These are phyloP conservation scores for Suillus hirtellus DNA, from an alignment of 768 basidiomycete genomes.

Conservation along the genomic window DNA sequence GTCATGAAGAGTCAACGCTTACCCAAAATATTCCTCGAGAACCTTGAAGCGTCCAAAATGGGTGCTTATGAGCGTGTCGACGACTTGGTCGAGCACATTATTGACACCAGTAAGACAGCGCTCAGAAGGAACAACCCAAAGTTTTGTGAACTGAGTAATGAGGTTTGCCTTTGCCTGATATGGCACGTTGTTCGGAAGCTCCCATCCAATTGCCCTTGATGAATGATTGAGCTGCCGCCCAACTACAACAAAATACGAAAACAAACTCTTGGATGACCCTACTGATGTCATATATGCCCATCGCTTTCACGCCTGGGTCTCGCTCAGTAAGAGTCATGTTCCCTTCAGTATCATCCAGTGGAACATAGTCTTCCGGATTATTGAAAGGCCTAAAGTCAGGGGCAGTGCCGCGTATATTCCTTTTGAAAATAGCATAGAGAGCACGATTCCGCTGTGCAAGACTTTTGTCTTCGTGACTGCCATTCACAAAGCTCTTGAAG, in stretches of 20 bases:
- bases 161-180: conserved; percentile 33
- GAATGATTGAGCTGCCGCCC: neutral
- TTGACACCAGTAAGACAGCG: conserved; percentile 36
- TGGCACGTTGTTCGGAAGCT: conserved; percentile 35
- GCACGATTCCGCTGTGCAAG: conserved; percentile 35
- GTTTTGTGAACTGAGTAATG: conserved; percentile 28
- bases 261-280: conserved; percentile 34
- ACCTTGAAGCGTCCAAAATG: conserved; percentile 43
- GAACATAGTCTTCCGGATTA: neutral
- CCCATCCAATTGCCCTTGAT: conserved; percentile 35
- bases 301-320: conserved; percentile 15
- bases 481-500: conserved; percentile 30
- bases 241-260: conserved; percentile 2
- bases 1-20: conserved; percentile 16
- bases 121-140: conserved; percentile 32
- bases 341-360: conserved; percentile 19
- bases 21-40: conserved; percentile 40
- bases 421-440: conserved; percentile 32
- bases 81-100: conserved; percentile 31
- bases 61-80: conserved; percentile 28
- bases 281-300: conserved; percentile 33
- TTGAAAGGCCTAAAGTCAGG: conserved; percentile 37
- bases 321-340: conserved; percentile 17
- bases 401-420: conserved; percentile 33
- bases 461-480: conserved; percentile 22